phyloP scores from a whole-genome alignment of 176 grass and related monocot species.

The Hsuehochloa calcarea region DNA sequence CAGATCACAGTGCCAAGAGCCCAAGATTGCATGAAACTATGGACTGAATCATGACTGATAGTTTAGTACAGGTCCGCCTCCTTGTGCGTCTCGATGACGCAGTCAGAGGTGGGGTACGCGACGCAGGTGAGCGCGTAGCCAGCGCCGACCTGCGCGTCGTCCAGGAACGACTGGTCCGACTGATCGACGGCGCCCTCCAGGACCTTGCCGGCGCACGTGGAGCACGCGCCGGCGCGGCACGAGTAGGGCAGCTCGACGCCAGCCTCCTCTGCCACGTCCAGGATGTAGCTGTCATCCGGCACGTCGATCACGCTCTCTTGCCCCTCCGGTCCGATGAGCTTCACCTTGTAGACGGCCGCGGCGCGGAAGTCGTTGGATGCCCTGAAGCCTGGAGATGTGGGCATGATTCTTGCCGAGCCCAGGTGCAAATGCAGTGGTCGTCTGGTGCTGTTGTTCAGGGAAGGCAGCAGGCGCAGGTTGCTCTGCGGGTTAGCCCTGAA shows the following conservation, averaged over 20 bases:
- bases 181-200: constrained; percentile 64
- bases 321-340: constrained; percentile 48
- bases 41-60: neutral
- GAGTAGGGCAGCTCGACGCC: constrained; percentile 60
- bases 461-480: neutral
- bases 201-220: constrained; percentile 67
- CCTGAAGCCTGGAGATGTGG: neutral
- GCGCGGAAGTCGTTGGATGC: constrained; percentile 1
- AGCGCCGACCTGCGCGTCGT: constrained; percentile 40
- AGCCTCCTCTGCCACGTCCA: constrained; percentile 55
- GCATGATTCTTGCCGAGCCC: constrained; percentile 7
- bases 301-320: constrained; percentile 54
- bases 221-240: constrained; percentile 71
- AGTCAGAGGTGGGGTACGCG: constrained; percentile 63
- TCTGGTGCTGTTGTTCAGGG: neutral
- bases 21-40: neutral
- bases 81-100: constrained; percentile 81
- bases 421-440: neutral
- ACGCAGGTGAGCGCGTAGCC: constrained; percentile 81
- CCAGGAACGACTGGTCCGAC: constrained; percentile 63
- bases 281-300: constrained; percentile 56
- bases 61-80: constrained; percentile 53
- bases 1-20: neutral
- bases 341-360: constrained; percentile 58
- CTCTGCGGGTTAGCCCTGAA: neutral